Evolutionary conservation across 192 early-diverging fungal genomes (phyloP).

Genomic region (Entomortierella chlamydospora): DNA sequence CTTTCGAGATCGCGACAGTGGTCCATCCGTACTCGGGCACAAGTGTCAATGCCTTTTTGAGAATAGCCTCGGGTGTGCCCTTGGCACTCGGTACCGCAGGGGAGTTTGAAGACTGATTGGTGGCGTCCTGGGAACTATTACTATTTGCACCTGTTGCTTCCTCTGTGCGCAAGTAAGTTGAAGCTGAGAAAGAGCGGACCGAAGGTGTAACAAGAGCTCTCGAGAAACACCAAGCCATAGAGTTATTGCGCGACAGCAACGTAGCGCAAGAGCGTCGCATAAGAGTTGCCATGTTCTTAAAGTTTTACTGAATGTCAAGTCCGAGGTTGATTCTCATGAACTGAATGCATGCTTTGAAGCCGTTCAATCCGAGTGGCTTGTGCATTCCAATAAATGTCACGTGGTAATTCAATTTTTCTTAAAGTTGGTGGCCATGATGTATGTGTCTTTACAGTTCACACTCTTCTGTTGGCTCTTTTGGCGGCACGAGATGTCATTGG

Average conservation of each 20-base stretch:
- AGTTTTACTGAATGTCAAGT: too few species aligned
- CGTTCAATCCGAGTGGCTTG: background rate
- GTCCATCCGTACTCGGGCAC: constrained; percentile 85
- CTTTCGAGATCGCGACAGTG: constrained; percentile 68
- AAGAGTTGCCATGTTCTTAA: too few species aligned
- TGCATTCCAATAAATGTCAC: too few species aligned
- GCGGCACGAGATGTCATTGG: too few species aligned
- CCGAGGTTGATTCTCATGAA: too few species aligned
- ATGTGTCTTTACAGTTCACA: too few species aligned
- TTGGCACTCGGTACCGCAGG: background rate
- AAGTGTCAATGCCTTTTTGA: constrained; percentile 72
- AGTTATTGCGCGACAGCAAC: too few species aligned
- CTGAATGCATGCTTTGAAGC: too few species aligned
- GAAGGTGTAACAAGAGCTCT: background rate
- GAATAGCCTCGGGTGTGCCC: constrained; percentile 58
- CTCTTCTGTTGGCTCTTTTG: too few species aligned
- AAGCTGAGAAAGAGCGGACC: constrained; percentile 19
- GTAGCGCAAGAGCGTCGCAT: too few species aligned
- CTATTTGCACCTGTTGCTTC: background rate
- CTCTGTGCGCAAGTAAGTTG: constrained; percentile 12
- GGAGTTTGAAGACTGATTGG: background rate
- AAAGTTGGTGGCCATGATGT: too few species aligned
- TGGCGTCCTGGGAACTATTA: background rate
- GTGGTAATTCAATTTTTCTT: too few species aligned
- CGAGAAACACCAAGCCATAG: background rate